These are phyloP conservation scores for Geotrichum klebahnii DNA, from an alignment of 1,139 yeast species.

Conservation along the genomic window DNA sequence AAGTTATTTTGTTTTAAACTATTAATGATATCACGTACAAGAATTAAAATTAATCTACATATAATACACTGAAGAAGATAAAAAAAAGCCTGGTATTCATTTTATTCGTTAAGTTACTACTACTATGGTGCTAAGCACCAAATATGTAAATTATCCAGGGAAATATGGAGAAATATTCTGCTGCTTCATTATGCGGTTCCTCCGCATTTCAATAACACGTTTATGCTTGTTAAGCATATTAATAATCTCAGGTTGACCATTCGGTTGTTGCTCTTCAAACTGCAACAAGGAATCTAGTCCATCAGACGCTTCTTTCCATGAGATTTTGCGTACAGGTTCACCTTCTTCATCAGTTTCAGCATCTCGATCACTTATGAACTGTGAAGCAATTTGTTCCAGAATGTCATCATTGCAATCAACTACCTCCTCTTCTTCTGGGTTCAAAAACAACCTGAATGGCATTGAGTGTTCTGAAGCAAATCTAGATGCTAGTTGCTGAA, in stretches of 20 bases:
- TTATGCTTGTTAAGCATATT: constrained; percentile 17
- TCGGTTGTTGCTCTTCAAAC: constrained; percentile 20
- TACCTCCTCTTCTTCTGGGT: constrained; percentile 19
- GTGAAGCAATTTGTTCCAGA: constrained; percentile 20
- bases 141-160: too few relatives aligned
- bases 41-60: too few relatives aligned
- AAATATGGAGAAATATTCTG: constrained; percentile 9
- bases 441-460: constrained; percentile 17
- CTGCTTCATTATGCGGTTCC: constrained; percentile 13
- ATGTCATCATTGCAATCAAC: constrained; percentile 21
- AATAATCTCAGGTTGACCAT: constrained; percentile 18
- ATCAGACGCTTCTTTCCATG: constrained; percentile 19
- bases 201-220: constrained; percentile 18
- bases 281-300: constrained; percentile 17
- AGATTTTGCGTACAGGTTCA: constrained; percentile 15
- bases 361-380: constrained; percentile 19
- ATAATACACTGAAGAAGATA: too few relatives aligned
- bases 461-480: constrained; percentile 20
- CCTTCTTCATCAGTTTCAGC: constrained; percentile 20
- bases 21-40: too few relatives aligned
- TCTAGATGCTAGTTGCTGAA: constrained; percentile 14
- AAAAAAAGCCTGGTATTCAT: too few relatives aligned
- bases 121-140: too few relatives aligned
- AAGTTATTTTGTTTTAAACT: too few relatives aligned
- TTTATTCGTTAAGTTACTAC: too few relatives aligned